These are phyloP conservation scores for Iberis pinnata DNA, from an alignment of 345 rosid species.

Conservation along the genomic window DNA sequence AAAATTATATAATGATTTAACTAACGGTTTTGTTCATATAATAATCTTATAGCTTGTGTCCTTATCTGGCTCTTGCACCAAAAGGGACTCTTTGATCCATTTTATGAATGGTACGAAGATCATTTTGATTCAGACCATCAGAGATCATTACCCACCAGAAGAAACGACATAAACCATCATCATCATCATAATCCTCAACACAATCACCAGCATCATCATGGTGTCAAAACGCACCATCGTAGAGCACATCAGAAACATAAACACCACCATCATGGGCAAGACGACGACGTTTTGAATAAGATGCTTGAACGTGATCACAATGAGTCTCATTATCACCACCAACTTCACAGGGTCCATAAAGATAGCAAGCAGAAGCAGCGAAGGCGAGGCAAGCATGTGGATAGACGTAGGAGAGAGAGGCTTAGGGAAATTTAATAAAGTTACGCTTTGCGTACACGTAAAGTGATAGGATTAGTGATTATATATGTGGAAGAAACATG, in stretches of 20 bases:
- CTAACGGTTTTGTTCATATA: background rate
- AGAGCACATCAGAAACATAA: constrained; percentile 35
- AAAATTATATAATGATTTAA: too few relatives aligned
- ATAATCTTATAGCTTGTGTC: constrained; percentile 50
- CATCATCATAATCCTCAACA: constrained; percentile 22
- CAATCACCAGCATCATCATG: constrained; percentile 10
- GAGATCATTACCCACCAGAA: constrained; percentile 12
- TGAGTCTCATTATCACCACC: constrained; percentile 39
- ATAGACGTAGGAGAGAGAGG: constrained; percentile 13
- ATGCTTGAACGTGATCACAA: constrained; percentile 37
- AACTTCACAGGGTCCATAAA: constrained; percentile 50
- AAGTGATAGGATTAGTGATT: too few relatives aligned
- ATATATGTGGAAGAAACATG: too few relatives aligned
- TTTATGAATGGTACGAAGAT: constrained; percentile 84
- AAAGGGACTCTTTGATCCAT: constrained; percentile 75
- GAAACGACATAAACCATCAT: constrained; percentile 8
- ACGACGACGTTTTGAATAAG: constrained; percentile 32
- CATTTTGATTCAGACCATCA: constrained; percentile 28
- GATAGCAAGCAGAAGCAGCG: constrained; percentile 43
- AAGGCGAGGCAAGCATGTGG: constrained; percentile 24
- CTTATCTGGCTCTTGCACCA: constrained; percentile 81
- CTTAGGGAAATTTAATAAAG: background rate
- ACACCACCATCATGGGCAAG: constrained; percentile 35
- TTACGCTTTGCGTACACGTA: background rate
- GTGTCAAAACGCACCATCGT: constrained; percentile 18